Evolutionary conservation across 228 moss, liverwort and hornwort genomes (phyloP), one percentile per base, ranked within the genome.

Genomic region (Sphagnum fallax): DNA sequence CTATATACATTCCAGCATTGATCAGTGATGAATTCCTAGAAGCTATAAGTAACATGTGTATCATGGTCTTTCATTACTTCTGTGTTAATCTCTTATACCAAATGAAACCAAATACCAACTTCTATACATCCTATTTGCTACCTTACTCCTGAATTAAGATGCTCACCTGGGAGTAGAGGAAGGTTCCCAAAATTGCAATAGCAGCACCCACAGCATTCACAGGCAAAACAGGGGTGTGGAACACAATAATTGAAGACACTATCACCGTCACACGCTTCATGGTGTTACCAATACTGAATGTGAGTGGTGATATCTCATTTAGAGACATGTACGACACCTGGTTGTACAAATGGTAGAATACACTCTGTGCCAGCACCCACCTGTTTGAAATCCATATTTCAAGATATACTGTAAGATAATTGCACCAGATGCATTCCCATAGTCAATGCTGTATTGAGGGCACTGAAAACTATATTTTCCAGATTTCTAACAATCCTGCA

Each of bases 301-400:
- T 87, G 67, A 94, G 77, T 0, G 90, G 92, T 5, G 87, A 90
- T n/a, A 92, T 95, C 52, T 92, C 83, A 64, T 95, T 87, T 69
- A 95, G 66, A 0, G 83, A 95, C 88, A 95, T 90, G 76, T 94
- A 94, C 0, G 91, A 90, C 52, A 91, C 91, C 77, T 94, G 91
- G 16, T 95, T 92, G 79, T 95, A 95, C 15, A 90, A 77, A 61
- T 92, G 90, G 62, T 95, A 90, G 57, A 95, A 95, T 60, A 92
- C 75, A 72, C 92, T 95, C 51, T 92, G 89, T 5, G 75, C 79
- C 13, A 79, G 80, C 7, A 92, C 74, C 95, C 92, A 92, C 92
- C 89, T 95, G 78, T 50, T 66, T 52, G 47, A 0, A 52, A 67
- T 6, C 61, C 32, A 32, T 2, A 32, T 32, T 32, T 32, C 32